Evolutionary conservation across 257 asterid species (phyloP), one percentile per base, ranked within the genome.

Genomic region (Nicotiana paniculata): DNA sequence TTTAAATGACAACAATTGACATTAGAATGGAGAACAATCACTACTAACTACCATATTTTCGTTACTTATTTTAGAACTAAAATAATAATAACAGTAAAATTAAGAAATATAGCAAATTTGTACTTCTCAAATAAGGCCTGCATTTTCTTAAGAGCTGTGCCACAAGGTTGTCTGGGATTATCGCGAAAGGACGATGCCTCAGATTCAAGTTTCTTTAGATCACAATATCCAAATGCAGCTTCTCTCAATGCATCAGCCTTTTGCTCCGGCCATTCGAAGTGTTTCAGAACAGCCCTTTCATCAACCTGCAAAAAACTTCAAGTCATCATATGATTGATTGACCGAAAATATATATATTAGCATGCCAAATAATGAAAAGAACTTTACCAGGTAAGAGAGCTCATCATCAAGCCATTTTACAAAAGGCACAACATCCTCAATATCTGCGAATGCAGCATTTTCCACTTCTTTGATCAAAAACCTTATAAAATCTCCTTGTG

Each of bases 351-450:
- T 26, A 78, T 24, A 65, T 54, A 11, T 48, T 26, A 3, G 7
- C 2, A 48, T 3, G 15, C 2, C 13, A 48, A 39, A 26, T 51
- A 74, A 13, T 15, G 16, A 74, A 15, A 51, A 0, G 6, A 48
- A 66, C 0, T 18, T 39, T 90, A 96, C 99, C 98, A 96, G 83
- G 88, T 87, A 90, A 30, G 98, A 94, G 63, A 96, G 98, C 86
- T 96, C 99, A 78, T 96, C 98, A 65, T 96, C 99, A 26, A 96
- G 99, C 99, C 99, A 96, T 86, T 96, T 96, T 8, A 96, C 99
- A 77, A 96, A 96, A 57, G 97, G 92, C 37, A 94, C 91, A 62
- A 96, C 97, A 87, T 96, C 99, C 80, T 94, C 97, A 84, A 96
- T 96, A 87, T 93, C 95, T 18, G 91, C 85, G 81, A 94, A 96